These are phyloP conservation scores for Emmonsia crescens DNA, from an alignment of 2,329 filamentous ascomycete species.

Conservation along the genomic window DNA sequence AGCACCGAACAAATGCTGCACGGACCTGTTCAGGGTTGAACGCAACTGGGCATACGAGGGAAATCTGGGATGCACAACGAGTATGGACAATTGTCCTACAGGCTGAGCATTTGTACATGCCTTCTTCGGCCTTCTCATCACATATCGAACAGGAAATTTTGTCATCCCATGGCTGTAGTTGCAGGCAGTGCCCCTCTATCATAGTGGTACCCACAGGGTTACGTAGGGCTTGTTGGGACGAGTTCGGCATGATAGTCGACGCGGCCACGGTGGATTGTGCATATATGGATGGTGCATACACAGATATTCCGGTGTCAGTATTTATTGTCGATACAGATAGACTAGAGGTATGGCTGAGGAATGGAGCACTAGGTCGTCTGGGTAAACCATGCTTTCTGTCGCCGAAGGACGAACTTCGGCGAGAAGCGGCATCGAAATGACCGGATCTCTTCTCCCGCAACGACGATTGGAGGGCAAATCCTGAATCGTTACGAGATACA, in stretches of 20 bases:
- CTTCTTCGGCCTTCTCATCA: slow-evolving; percentile 49
- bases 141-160: slow-evolving; percentile 38
- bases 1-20: slow-evolving; percentile 58
- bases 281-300: slow-evolving; percentile 40
- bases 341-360: slow-evolving; percentile 50
- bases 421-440: slow-evolving; percentile 71
- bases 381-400: slow-evolving; percentile 51
- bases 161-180: slow-evolving; percentile 35
- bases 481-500: slow-evolving; percentile 83
- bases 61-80: slow-evolving; percentile 49
- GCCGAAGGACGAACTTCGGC: slow-evolving; percentile 87
- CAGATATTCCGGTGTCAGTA: slow-evolving; percentile 21
- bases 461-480: slow-evolving; percentile 73
- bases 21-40: slow-evolving; percentile 57
- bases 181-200: slow-evolving; percentile 40
- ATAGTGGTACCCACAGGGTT: slow-evolving; percentile 23
- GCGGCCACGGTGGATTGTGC: slow-evolving; percentile 41
- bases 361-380: slow-evolving; percentile 57
- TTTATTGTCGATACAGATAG: slow-evolving; percentile 36
- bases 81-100: slow-evolving; percentile 46
- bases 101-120: slow-evolving; percentile 38
- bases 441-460: slow-evolving; percentile 89
- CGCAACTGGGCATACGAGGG: slow-evolving; percentile 54
- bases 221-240: slow-evolving; percentile 20
- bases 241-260: slow-evolving; percentile 40